Percentiles rank a stretch among this genome's conserved stretches.
Conservation (phyloP, 2,329 filamentous ascomycete species). For the Fusarium pininemorale region DNA sequence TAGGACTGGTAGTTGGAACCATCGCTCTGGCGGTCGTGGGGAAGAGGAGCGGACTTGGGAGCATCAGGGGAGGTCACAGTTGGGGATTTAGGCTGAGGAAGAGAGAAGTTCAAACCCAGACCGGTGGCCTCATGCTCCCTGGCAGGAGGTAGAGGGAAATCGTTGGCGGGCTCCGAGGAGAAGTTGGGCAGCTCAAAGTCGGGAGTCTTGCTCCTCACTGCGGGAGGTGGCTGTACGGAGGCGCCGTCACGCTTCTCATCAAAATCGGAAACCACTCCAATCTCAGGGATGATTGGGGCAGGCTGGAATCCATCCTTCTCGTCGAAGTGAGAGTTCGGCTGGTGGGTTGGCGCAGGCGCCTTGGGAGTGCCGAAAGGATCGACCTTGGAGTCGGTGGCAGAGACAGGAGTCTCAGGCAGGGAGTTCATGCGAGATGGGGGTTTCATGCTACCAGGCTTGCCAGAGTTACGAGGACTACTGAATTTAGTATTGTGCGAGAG, state of each 20-base stretch:
- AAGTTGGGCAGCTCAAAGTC: constrained; percentile 38
- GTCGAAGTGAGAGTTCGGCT: constrained; percentile 31
- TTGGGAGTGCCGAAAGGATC: constrained; percentile 51
- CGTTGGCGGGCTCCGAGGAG: constrained; percentile 26
- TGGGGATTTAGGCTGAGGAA: constrained; percentile 45
- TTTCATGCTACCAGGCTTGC: constrained; percentile 42
- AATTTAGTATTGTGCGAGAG: constrained; percentile 59
- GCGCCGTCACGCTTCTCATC: constrained; percentile 44
- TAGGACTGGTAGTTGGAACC: constrained; percentile 36
- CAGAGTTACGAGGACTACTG: constrained; percentile 49
- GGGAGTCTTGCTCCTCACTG: constrained; percentile 44
- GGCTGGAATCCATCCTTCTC: constrained; percentile 44
- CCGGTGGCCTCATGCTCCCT: constrained; percentile 42
- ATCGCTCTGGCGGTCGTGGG: constrained; percentile 28
- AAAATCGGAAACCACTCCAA: constrained; percentile 48
- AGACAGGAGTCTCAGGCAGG: constrained; percentile 52
- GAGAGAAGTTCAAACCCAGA: constrained; percentile 50
- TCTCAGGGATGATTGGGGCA: constrained; percentile 51
- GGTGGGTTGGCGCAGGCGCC: constrained; percentile 44
- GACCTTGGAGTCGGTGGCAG: constrained; percentile 44
- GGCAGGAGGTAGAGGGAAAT: constrained; percentile 41
- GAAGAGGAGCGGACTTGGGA: constrained; percentile 35
- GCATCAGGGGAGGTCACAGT: constrained; percentile 26
- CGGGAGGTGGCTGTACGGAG: constrained; percentile 44
- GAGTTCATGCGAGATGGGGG: constrained; percentile 53